Evolutionary conservation across 2,329 filamentous ascomycete genomes (phyloP).

Genomic region (Penicillium sclerotigenum): DNA sequence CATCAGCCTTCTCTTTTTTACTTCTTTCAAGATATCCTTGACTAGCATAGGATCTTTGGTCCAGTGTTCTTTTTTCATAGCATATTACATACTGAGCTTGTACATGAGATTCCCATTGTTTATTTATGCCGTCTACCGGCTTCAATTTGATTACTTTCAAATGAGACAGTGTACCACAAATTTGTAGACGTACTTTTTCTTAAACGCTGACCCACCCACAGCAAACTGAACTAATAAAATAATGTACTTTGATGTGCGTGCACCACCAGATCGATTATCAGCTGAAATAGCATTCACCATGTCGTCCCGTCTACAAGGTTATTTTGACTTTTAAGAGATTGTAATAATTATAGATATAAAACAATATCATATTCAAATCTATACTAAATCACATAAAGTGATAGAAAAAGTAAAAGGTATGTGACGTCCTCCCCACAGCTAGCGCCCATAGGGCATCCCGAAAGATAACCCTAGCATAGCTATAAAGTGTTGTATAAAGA

Average conservation of each 20-base stretch:
- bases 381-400: neutral
- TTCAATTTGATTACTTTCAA: neutral
- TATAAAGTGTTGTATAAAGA: constrained; percentile 16
- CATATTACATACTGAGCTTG: constrained; percentile 6
- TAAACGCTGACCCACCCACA: too few species aligned
- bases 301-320: too few species aligned
- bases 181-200: neutral
- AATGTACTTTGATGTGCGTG: neutral
- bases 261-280: neutral
- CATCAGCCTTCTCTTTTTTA: constrained; percentile 7
- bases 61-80: neutral
- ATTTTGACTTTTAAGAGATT: too few species aligned
- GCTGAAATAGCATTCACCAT: neutral
- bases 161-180: neutral
- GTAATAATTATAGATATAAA: neutral
- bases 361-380: neutral
- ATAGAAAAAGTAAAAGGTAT: neutral
- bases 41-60: neutral
- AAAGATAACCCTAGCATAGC: constrained; percentile 10
- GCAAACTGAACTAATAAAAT: too few species aligned
- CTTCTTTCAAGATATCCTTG: constrained; percentile 1
- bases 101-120: constrained; percentile 2
- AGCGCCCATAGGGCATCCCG: neutral
- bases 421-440: constrained; percentile 9
- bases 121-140: neutral